phyloP scores from a whole-genome alignment of 2,329 filamentous ascomycete genomes.

The Fusarium chaquense region DNA sequence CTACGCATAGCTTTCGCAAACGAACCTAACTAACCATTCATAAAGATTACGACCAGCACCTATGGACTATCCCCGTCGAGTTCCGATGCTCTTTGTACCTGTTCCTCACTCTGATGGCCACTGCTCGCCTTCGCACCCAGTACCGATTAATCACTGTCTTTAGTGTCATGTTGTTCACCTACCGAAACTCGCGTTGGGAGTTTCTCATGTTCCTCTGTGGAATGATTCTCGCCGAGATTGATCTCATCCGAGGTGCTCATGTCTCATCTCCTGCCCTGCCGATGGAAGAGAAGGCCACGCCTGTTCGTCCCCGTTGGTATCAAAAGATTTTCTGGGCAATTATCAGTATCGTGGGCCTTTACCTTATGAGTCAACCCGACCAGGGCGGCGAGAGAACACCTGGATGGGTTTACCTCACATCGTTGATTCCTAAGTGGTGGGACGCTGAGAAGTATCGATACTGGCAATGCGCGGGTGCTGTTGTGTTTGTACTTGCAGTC shows the following conservation, averaged over 20 bases:
- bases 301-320: conserved; percentile 10
- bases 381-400: conserved; percentile 60
- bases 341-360: conserved; percentile 63
- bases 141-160: conserved; percentile 59
- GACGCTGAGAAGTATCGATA: conserved; percentile 63
- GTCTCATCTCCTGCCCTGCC: conserved; percentile 48
- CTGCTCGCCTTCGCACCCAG: conserved; percentile 59
- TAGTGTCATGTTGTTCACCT: conserved; percentile 58
- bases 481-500: conserved; percentile 64
- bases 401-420: conserved; percentile 63
- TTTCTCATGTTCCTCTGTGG: conserved; percentile 67
- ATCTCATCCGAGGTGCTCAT: conserved; percentile 63
- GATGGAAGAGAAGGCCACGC: conserved; percentile 34
- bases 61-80: conserved; percentile 74
- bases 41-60: conserved; percentile 65
- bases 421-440: conserved; percentile 64
- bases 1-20: not conserved
- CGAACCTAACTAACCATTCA: not conserved
- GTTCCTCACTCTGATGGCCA: conserved; percentile 65
- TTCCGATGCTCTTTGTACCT: conserved; percentile 69
- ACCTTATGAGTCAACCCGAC: conserved; percentile 60
- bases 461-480: conserved; percentile 67
- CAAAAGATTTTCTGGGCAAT: conserved; percentile 53
- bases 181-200: conserved; percentile 65
- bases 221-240: conserved; percentile 66